Evolutionary conservation across 805 yeast species (phyloP).

Genomic region (Metschnikowia sp.): DNA sequence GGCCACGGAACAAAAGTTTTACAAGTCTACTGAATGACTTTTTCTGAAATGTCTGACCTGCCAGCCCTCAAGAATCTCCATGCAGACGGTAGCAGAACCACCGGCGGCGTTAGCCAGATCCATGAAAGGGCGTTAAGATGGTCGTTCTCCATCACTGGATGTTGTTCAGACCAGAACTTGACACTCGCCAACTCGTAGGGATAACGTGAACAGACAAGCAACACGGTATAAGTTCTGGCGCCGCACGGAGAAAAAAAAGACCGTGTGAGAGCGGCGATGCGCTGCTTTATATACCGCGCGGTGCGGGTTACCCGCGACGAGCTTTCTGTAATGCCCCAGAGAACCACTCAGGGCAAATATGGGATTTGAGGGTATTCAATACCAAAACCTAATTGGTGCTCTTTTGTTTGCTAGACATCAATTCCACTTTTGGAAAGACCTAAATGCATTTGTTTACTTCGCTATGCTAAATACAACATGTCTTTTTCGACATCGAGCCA

Average conservation of each 20-base stretch:
- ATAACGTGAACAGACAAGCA: slow-evolving; percentile 47
- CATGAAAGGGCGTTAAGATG: slow-evolving; percentile 46
- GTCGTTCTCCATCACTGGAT: slow-evolving; percentile 37
- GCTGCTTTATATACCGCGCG: slow-evolving; percentile 10
- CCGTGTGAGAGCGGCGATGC: not conserved
- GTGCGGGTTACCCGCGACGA: slow-evolving; percentile 15
- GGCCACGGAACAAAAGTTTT: too few species aligned
- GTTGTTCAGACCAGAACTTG: slow-evolving; percentile 48
- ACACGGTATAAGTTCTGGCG: slow-evolving; percentile 52
- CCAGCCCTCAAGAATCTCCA: slow-evolving; percentile 44
- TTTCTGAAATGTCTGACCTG: slow-evolving; percentile 35
- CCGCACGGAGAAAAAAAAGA: slow-evolving; percentile 41
- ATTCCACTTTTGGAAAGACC: too few species aligned
- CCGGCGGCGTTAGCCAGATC: slow-evolving; percentile 20
- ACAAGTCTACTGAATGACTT: too few species aligned
- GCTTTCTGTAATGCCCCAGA: not conserved
- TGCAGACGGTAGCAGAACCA: slow-evolving; percentile 19
- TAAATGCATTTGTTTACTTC: too few species aligned
- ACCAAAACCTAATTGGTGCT: too few species aligned
- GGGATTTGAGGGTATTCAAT: too few species aligned
- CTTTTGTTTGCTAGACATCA: too few species aligned
- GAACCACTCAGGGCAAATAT: too few species aligned
- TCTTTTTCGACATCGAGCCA: too few species aligned
- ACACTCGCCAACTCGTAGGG: slow-evolving; percentile 50
- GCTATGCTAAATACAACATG: too few species aligned